Evolutionary conservation across 495 filamentous ascomycete species (phyloP).

Genomic region (Tuber magnatum): DNA sequence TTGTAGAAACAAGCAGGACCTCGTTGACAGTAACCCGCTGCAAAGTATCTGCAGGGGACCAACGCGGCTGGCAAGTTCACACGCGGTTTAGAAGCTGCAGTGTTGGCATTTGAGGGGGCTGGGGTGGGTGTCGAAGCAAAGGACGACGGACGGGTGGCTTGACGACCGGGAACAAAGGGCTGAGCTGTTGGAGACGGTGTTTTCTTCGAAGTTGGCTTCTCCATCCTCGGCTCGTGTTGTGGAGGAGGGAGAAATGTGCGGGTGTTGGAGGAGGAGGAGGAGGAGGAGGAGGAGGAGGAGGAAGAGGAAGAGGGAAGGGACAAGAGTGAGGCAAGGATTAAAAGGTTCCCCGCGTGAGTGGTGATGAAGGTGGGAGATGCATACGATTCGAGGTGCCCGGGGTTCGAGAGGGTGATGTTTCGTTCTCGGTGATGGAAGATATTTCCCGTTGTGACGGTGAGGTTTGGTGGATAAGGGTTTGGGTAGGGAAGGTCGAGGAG

Average conservation of each 20-base stretch:
- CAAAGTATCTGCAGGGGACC: constrained; percentile 31
- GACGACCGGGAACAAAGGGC: constrained; percentile 20
- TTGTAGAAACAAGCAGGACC: constrained; percentile 30
- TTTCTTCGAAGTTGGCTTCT: constrained; percentile 9
- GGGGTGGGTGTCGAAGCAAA: constrained; percentile 8
- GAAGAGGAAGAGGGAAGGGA: background rate
- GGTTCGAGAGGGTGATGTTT: background rate
- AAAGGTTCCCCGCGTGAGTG: background rate
- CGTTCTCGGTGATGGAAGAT: background rate
- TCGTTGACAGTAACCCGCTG: constrained; percentile 35
- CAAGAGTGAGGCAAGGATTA: background rate
- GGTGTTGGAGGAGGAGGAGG: constrained; percentile 4
- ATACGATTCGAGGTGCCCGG: background rate
- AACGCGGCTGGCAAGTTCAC: constrained; percentile 26
- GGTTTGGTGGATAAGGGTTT: background rate
- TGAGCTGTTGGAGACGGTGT: constrained; percentile 28
- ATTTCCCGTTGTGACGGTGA: constrained; percentile 1
- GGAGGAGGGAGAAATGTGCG: background rate
- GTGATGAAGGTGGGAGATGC: background rate
- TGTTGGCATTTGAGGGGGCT: background rate
- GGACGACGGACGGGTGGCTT: background rate
- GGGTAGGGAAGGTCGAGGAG: background rate
- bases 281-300: constrained; percentile 2
- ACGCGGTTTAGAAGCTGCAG: constrained; percentile 4
- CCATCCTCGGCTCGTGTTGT: constrained; percentile 8